Base-by-base conservation (phyloP, 257 asterid genomes). In the Solanum dulcamara region DNA sequence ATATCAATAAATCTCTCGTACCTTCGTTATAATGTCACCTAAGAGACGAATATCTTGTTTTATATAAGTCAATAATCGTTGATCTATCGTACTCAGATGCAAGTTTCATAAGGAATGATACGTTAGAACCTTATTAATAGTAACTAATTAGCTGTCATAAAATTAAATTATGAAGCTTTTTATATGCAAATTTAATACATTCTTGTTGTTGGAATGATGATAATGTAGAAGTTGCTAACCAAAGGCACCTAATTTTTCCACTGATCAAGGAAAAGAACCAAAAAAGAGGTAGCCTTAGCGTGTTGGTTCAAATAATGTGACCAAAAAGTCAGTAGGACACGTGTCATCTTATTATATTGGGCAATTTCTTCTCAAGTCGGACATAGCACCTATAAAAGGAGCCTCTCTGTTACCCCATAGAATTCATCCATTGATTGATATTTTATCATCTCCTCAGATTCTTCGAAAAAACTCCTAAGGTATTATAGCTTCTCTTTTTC, bases 361-460 rank as follows among this genome's bases (percentile, higher is more conserved):
- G 85, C 88, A 38, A 15, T 71, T 70, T 86, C 87, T 53, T 83
- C 46, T 12, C 3, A 70, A 84, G 89, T 72, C 89, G 87, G 92
- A 70, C 35, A 6, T 46, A 20, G 4, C 84, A 28, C 62, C 91
- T 89, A 68, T 91, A 88, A 88, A 89, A 79, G 13, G 75, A 30
- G 42, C 12, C 24, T 17, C 42, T 66, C 9, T 32, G 24, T 15
- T 1, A 42, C 46, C 1, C 12, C 42, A 5, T 70, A 60, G 67
- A 28, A 68, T 74, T 68, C 38, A 57, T 79, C 33, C 3, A 28
- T 55, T 11, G 15, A 77, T 42, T 17, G n/a, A n/a, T n/a, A n/a
- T 48, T 14, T 14, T 1, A 48, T 64, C 33, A 24, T 38, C 37
- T 70, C 28, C 10, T 20, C 44, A 46, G 30, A 18, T 3, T 18